Conservation (phyloP, 768 basidiomycete species). For the Rhizopogon salebrosus region DNA sequence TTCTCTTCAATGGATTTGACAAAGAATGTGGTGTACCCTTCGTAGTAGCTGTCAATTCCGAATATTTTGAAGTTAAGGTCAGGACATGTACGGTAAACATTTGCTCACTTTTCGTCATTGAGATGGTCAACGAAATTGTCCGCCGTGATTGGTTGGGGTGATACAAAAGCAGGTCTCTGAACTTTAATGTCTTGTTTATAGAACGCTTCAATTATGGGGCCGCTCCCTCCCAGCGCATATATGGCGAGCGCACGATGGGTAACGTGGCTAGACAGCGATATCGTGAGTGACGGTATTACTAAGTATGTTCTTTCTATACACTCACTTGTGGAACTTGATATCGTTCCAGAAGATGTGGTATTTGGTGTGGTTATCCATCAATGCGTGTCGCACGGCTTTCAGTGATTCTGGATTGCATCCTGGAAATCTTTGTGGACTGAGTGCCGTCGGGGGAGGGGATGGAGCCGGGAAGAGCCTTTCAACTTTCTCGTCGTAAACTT, state of each 20-base stretch:
- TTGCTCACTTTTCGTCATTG: conserved; percentile 20
- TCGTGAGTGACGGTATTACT: not conserved
- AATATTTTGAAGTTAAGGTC: not conserved
- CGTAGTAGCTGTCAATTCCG: conserved; percentile 18
- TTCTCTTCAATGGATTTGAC: conserved; percentile 11
- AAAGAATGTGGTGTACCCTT: conserved; percentile 24
- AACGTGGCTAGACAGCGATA: conserved; percentile 16
- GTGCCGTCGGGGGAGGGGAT: conserved; percentile 18
- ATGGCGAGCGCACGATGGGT: conserved; percentile 25
- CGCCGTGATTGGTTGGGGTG: conserved; percentile 20
- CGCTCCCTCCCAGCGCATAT: conserved; percentile 25
- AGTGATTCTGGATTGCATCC: conserved; percentile 20
- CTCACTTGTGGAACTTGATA: conserved; percentile 47
- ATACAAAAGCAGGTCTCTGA: conserved; percentile 19
- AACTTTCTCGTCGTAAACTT: not conserved
- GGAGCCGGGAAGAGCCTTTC: conserved; percentile 22
- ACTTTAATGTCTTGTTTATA: conserved; percentile 16
- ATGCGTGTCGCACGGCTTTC: conserved; percentile 16
- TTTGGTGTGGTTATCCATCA: conserved; percentile 45
- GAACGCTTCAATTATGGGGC: conserved; percentile 16
- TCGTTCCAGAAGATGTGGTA: conserved; percentile 49
- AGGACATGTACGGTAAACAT: not conserved
- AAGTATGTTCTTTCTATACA: not conserved
- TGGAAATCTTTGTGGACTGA: conserved; percentile 22
- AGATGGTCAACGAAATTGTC: conserved; percentile 22